Conservation (phyloP, 2,329 filamentous ascomycete genomes). For the Claviceps sorghi region DNA sequence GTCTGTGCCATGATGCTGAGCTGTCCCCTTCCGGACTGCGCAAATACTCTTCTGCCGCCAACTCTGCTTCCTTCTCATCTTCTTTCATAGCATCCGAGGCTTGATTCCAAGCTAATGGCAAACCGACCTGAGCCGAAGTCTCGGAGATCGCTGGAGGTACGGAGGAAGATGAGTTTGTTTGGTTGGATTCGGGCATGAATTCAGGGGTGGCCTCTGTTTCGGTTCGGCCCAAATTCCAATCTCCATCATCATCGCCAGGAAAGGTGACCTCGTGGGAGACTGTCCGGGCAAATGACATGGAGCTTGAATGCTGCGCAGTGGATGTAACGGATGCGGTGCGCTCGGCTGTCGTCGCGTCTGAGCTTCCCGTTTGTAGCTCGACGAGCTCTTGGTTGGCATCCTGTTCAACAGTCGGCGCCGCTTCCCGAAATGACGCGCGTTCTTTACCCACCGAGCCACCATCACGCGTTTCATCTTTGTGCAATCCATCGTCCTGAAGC, state of each 20-base stretch:
- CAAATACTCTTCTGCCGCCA: conserved; percentile 24
- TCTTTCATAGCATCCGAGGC: conserved; percentile 39
- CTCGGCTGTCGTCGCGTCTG: not conserved
- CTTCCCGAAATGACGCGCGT: not conserved
- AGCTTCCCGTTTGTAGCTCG: not conserved
- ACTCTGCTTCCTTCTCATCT: conserved; percentile 32
- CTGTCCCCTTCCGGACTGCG: conserved; percentile 6
- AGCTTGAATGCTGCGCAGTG: conserved; percentile 41
- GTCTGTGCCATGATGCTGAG: conserved; percentile 5
- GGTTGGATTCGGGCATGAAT: conserved; percentile 41
- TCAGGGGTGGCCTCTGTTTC: conserved; percentile 44
- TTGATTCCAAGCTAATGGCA: conserved; percentile 33
- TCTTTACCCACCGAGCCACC: not conserved
- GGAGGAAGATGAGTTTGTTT: conserved; percentile 49
- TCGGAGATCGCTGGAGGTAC: conserved; percentile 29
- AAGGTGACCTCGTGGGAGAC: conserved; percentile 48
- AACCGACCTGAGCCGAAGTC: conserved; percentile 17
- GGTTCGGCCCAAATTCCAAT: conserved; percentile 38
- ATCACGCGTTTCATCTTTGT: not conserved
- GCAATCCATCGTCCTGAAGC: conserved; percentile 10
- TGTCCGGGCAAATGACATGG: conserved; percentile 48
- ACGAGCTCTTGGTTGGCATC: not conserved
- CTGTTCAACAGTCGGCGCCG: not conserved
- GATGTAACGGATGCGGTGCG: conserved; percentile 7
- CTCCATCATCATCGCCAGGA: conserved; percentile 42